phyloP scores from a whole-genome alignment of 2,329 filamentous ascomycete genomes.

The Colletotrichum tanaceti region DNA sequence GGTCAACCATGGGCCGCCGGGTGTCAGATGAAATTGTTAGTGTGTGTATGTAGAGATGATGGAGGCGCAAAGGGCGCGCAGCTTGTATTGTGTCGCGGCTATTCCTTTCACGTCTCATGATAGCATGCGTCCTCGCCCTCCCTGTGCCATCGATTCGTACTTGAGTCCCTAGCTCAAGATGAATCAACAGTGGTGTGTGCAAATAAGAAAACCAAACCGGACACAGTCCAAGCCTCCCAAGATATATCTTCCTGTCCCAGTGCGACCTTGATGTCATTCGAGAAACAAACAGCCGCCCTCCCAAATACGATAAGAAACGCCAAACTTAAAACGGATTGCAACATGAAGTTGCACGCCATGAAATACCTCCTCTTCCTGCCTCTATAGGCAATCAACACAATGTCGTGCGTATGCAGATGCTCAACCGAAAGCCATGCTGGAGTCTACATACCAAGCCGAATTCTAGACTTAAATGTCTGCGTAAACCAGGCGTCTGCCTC shows the following conservation, averaged over 20 bases:
- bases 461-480: background rate
- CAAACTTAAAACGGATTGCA: background rate
- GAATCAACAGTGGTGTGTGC: slow-evolving; percentile 15
- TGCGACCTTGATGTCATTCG: background rate
- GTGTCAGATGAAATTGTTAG: too few species aligned
- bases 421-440: background rate
- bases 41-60: too few species aligned
- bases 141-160: too few species aligned
- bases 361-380: background rate
- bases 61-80: slow-evolving; percentile 1
- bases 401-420: too few species aligned
- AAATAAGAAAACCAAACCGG: slow-evolving; percentile 33
- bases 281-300: slow-evolving; percentile 13
- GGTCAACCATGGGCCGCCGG: too few species aligned
- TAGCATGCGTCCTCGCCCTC: background rate
- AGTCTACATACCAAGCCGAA: too few species aligned
- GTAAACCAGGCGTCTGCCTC: too few species aligned
- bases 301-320: slow-evolving; percentile 26
- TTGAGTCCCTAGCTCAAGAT: background rate
- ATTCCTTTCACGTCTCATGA: background rate
- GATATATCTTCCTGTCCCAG: slow-evolving; percentile 15
- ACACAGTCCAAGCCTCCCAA: slow-evolving; percentile 34
- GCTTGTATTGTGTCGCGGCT: slow-evolving; percentile 4
- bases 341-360: background rate
- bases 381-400: too few species aligned